Evolutionary conservation across 176 grass and related monocot genomes (phyloP), one percentile per base, ranked within the genome.

Genomic region (Raddia guianensis): DNA sequence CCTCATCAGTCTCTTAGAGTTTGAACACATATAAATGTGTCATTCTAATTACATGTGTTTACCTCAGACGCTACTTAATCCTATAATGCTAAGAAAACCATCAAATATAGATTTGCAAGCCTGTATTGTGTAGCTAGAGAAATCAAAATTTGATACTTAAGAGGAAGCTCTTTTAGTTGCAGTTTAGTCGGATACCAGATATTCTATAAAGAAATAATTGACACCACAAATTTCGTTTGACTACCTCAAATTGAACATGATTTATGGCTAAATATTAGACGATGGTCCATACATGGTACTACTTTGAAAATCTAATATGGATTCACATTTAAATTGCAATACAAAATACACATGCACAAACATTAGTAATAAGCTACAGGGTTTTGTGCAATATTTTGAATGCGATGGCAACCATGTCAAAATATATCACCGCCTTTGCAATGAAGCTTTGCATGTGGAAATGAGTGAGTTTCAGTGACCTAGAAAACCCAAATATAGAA

Each of bases 171-270:
- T 70, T 19, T 2, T 27, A 2, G 0, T 63, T 82, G 3, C 33
- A 16, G 21, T 65, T 71, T 70, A 19, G 58, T 49, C 55, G 49
- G 34, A 45, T 47, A 70, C 48, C 33, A 18, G 32, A 69, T 82
- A 49, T 42, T 63, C 45, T 20, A 11, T 18, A 74, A 13, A 21
- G 66, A 40, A 40, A 40, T 40, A 40, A 40, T 40, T 40, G 37
- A 40, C 37, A 40, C 37, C 63, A 10, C 43, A 64, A 32, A 53
- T 83, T 33, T 19, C 37, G 48, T 61, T 60, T 56, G 19, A 50
- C 67, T 79, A 18, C 48, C 18, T 77, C 67, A 7, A 79, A 34
- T 44, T 72, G 48, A 79, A 62, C 47, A 61, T 76, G 32, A 27
- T 60, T 8, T 40, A 42, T 60, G 48, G 16, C 21, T 75, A 68